phyloP scores from a whole-genome alignment of 1,284 basidiomycete species.

The Marasmius fiardii region DNA sequence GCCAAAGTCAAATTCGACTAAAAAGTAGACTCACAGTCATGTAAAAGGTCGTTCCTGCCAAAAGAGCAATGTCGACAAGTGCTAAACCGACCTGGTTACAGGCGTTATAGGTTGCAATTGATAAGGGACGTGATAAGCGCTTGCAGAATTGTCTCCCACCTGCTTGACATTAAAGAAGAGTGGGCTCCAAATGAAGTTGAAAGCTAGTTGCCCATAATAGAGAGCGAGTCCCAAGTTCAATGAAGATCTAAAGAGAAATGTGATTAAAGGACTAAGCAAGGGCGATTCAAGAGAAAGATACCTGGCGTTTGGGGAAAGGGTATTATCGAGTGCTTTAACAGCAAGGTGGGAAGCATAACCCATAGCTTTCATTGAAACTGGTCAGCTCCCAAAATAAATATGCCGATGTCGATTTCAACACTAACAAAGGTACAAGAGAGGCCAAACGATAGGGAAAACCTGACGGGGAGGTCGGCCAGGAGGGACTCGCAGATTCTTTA shows the following conservation, averaged over 20 bases:
- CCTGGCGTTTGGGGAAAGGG: conserved; percentile 38
- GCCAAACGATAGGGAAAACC: conserved; percentile 63
- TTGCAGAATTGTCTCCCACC: conserved; percentile 32
- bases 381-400: background rate
- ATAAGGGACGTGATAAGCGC: too few species aligned
- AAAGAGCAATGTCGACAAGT: conserved; percentile 55
- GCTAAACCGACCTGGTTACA: conserved; percentile 47
- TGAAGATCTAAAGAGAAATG: conserved; percentile 30
- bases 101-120: too few species aligned
- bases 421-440: conserved; percentile 43
- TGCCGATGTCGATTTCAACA: background rate
- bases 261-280: background rate
- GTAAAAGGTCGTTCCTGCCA: conserved; percentile 59
- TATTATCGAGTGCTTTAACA: conserved; percentile 50
- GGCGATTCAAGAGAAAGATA: conserved; percentile 16
- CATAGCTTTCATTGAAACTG: conserved; percentile 41
- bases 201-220: conserved; percentile 68
- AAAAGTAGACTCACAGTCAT: conserved; percentile 52
- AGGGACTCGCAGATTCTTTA: conserved; percentile 39
- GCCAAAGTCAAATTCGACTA: background rate
- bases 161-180: conserved; percentile 64
- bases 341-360: conserved; percentile 74
- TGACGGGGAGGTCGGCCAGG: conserved; percentile 46
- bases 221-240: conserved; percentile 54
- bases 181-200: conserved; percentile 72